phyloP scores from a whole-genome alignment of 2,329 filamentous ascomycete genomes.

The Chaetomiaceae sp. region DNA sequence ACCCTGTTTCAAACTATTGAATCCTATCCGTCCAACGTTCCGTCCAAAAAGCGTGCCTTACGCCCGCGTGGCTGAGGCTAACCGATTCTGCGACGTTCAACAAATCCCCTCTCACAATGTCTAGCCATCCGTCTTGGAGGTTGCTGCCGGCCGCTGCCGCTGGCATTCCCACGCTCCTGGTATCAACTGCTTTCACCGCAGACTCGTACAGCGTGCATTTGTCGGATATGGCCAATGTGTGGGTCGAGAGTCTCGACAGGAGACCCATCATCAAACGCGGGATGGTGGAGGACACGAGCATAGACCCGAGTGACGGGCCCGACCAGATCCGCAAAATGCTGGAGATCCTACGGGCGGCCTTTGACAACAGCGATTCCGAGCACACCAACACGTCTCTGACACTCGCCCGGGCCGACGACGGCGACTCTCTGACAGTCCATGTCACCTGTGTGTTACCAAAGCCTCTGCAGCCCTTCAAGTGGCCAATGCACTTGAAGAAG shows the following conservation, averaged over 20 bases:
- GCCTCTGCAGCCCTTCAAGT: slow-evolving; percentile 59
- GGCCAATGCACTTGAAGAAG: slow-evolving; percentile 58
- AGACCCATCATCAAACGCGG: slow-evolving; percentile 60
- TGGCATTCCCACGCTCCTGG: slow-evolving; percentile 56
- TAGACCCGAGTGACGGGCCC: slow-evolving; percentile 66
- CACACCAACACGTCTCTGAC: slow-evolving; percentile 44
- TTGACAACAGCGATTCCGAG: slow-evolving; percentile 44
- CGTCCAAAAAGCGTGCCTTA: too few species aligned
- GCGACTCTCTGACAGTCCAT: slow-evolving; percentile 46
- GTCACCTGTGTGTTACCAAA: slow-evolving; percentile 57
- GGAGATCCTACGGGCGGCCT: slow-evolving; percentile 52
- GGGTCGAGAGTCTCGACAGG: slow-evolving; percentile 61
- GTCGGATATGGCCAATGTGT: slow-evolving; percentile 70
- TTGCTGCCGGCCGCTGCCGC: slow-evolving; percentile 43
- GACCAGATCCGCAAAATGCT: slow-evolving; percentile 66
- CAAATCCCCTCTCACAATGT: slow-evolving; percentile 12
- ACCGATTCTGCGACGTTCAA: not conserved
- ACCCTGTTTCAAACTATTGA: too few species aligned
- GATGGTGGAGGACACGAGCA: slow-evolving; percentile 59
- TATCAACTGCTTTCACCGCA: slow-evolving; percentile 53
- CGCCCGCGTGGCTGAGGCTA: not conserved
- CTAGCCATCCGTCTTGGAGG: slow-evolving; percentile 39
- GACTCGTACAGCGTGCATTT: slow-evolving; percentile 60
- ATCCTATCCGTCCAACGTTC: too few species aligned
- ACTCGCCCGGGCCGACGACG: slow-evolving; percentile 37